Evolutionary conservation across 2,329 filamentous ascomycete genomes (phyloP), one percentile per base, ranked within the genome.

Genomic region (Knufia petricola): DNA sequence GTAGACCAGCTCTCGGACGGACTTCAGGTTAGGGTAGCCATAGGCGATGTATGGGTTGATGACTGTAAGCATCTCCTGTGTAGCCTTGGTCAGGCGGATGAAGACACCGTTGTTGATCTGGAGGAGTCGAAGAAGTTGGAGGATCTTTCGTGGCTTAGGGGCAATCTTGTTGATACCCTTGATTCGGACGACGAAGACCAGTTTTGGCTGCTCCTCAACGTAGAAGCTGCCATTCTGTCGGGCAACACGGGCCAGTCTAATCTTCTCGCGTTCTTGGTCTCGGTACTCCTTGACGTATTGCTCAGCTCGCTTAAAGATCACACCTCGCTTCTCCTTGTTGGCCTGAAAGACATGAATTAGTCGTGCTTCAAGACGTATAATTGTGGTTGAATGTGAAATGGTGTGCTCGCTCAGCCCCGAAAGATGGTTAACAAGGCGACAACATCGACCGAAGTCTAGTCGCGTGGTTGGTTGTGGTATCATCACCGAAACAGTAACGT

Each of bases 101-200:
- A 98, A 98, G 73, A 95, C 87, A 74, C 90, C 92, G 74, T 95
- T 96, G 87, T 98, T 98, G 85, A 98, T 98, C 80, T 98, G 92
- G 66, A 98, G 84, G 60, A 98, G 87, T 79, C 92, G 90, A 71
- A 98, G 89, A 55, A 98, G 87, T 78, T 98, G 92, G 64, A 98
- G 83, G 68, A 95, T 96, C 84, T 98, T 98, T 81, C 92, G 89
- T 74, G 94, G 94, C 86, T 98, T 96, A 64, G 92, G 92, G 70
- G 94, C 83, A 66, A 98, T 96, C 86, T 98, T 98, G 87, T 96
- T 96, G 88, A 98, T 96, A 94, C 90, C 92, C 87, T 98, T 98
- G 81, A 98, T 98, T 72, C 92, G 90, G 74, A 96, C 77, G 65
- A 98, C 82, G 72, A 98, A 98, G 77, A 90, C 88, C 67, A 98